A percentile compares a stretch with the other conserved stretches of the same genome.
These are phyloP conservation scores for Monosporozyma yasuniensis DNA, from an alignment of 805 yeast genomes.

Conservation along the genomic window DNA sequence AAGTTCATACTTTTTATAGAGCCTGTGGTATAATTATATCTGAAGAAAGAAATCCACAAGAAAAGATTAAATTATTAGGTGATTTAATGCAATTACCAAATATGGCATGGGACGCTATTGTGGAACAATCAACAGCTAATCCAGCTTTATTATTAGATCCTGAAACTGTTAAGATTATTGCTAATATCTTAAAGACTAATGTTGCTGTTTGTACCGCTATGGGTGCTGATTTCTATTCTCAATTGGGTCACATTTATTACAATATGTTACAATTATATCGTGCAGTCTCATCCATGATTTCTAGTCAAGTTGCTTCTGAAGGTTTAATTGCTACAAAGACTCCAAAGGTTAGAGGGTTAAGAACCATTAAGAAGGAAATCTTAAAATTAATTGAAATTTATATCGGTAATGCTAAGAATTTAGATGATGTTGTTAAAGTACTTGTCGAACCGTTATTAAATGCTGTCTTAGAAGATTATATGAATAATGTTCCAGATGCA, in stretches of 20 bases:
- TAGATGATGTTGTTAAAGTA: conserved; percentile 74
- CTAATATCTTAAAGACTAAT: conserved; percentile 89
- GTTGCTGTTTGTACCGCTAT: conserved; percentile 91
- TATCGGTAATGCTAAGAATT: conserved; percentile 75
- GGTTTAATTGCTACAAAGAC: conserved; percentile 90
- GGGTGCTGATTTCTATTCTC: conserved; percentile 86
- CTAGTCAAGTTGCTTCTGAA: conserved; percentile 66
- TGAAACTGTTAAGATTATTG: conserved; percentile 85
- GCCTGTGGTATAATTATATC: conserved; percentile 92
- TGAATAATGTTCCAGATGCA: conserved; percentile 84
- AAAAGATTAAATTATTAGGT: conserved; percentile 60
- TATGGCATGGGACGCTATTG: conserved; percentile 87
- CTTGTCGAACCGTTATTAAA: conserved; percentile 74
- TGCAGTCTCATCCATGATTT: conserved; percentile 81
- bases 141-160: conserved; percentile 68
- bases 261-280: conserved; percentile 85
- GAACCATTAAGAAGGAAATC: conserved; percentile 93
- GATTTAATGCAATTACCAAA: conserved; percentile 89
- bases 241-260: conserved; percentile 74
- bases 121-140: conserved; percentile 74
- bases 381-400: conserved; percentile 83
- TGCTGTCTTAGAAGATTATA: conserved; percentile 85
- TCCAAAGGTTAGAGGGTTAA: conserved; percentile 87
- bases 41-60: conserved; percentile 66
- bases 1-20: conserved; percentile 93